Base-by-base conservation (phyloP, 768 basidiomycete genomes). In the Tricholoma sp. region DNA sequence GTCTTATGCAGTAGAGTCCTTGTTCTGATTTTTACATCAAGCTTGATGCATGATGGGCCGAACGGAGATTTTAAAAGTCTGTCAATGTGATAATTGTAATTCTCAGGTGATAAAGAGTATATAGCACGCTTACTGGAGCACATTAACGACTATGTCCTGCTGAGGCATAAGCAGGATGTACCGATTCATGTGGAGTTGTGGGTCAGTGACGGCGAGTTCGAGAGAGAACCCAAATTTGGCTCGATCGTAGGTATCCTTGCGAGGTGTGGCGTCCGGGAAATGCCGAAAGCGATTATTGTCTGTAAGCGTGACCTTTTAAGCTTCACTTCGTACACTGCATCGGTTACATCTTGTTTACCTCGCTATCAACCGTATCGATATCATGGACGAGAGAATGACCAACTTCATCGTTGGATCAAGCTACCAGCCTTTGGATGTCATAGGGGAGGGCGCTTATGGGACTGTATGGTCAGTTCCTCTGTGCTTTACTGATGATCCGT, bases 361-460 rank as follows among this genome's bases (percentile, higher is more conserved):
- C 17, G n/a, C 31, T 18, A 34, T 36, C 53, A 34, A 28, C 24
- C 12, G 52, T 20, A 59, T 36, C 42, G 63, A 54, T 20, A 59
- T 36, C 42, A 65, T 63, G 65, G 60, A 61, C 57, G 63, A 63
- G 39, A 52, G 58, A 54, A 65, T 79, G 58, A 65, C 73, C 39
- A 74, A 70, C 55, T 86, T 85, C 56, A 71, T 75, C 55, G 78
- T 80, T 53, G 80, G 76, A 42, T 71, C 75, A 52, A 69, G 74
- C 65, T 95, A 94, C 69, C 80, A 84, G 66, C 82, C 90, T 1
- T 72, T 89, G 49, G 89, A 92, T 70, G 84, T 91, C 58, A 91
- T 94, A 53, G 94, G 96, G 32, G 96, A 98, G 66, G 96, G 95
- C 41, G 94, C 93, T 12, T 96, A 96, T 72, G 95, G 94, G 37